Evolutionary conservation across 2,329 filamentous ascomycete species (phyloP), one percentile per base, ranked within the genome.

Genomic region (Xylaria sp.): DNA sequence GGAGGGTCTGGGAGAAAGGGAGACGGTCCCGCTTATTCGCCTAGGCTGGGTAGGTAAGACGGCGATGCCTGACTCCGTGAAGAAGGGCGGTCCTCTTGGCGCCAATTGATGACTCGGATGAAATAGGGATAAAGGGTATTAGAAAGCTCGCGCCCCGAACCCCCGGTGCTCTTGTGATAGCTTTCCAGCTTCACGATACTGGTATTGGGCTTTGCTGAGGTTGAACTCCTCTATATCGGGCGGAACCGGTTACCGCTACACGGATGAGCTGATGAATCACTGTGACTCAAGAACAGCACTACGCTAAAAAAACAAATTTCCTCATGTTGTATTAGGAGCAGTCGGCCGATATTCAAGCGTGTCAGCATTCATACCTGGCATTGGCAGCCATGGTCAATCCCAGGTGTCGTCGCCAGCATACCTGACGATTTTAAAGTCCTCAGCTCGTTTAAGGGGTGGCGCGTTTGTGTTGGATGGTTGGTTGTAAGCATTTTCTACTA

Each of bases 141-240:
- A n/a, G 10, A 50, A 29, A 49, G 33, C 55, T 68, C 63, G 63
- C 66, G 66, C 38, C 27, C 42, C 58, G 66, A 63, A 22, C 17
- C 49, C 58, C 66, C 61, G 29, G 7, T 45, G 10, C 5, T 25
- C 38, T 25, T 27, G 2, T n/a, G 5, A n/a, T 3, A n/a, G 22
- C 31, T 58, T 17, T 53, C 17, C 20, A 51, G 17, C 27, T 39
- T 29, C 33, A 53, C 44, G 13, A 49, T 38, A 44, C n/a, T n/a
- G 20, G 9, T 15, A 7, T 39, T 39, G 9, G 6, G 42, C 42
- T 44, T 38, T 44, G 17, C n/a, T 39, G 39, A 45, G 20, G 3
- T 17, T 25, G 33, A 5, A n/a, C 22, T 45, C 27, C n/a, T n/a
- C 20, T 57, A 17, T 6, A 33, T 22, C 13, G 15, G 17, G 10